Evolutionary conservation across 2,329 filamentous ascomycete species (phyloP), one percentile per base, ranked within the genome.

Genomic region (Lachnellula suecica): DNA sequence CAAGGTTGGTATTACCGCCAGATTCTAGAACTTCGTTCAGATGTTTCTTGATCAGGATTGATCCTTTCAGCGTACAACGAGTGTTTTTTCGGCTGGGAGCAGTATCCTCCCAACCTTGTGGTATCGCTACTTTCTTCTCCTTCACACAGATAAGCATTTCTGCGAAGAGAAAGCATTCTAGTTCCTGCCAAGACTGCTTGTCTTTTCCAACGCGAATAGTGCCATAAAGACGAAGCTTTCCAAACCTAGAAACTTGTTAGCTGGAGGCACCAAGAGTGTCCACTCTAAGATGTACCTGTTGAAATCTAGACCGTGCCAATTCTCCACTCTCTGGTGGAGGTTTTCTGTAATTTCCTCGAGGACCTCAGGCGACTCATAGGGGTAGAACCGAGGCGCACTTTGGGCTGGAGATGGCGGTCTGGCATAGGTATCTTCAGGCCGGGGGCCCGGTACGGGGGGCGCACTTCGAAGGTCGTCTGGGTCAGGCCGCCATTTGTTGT

Each of bases 71-170:
- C 0, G 92, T 96, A 75, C 88, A 97, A 58, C 89, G 84, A 3
- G 84, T 84, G 9, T 81, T 76, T 68, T 87, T 92, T 51, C 80
- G 79, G 20, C 79, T 79, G 1, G 76, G 67, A 4, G 76, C 74
- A 17, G 74, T 74, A 48, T 83, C 83, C 46, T 84, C 87, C 81
- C 89, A 92, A 59, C 89, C 83, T 47, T 83, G 79, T 35, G 79
- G 77, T 56, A 64, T 68, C 43, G 70, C 63, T 35, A 76, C 61
- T 74, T 92, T 96, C 81, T 97, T 97, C 73, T 97, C 94, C 72
- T 97, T 99, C 56, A 99, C 91, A 67, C 94, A 99, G 59, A 99
- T 99, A 63, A 99, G 87, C 94, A 99, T 99, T 74, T 99, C 94
- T 4, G 88, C 90, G 67, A 99, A 99, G 25, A 99, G 80, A 69